Evolutionary conservation across 139 green algal species (phyloP), one percentile per base, ranked within the genome.

Genomic region (Dunaliella primolecta): DNA sequence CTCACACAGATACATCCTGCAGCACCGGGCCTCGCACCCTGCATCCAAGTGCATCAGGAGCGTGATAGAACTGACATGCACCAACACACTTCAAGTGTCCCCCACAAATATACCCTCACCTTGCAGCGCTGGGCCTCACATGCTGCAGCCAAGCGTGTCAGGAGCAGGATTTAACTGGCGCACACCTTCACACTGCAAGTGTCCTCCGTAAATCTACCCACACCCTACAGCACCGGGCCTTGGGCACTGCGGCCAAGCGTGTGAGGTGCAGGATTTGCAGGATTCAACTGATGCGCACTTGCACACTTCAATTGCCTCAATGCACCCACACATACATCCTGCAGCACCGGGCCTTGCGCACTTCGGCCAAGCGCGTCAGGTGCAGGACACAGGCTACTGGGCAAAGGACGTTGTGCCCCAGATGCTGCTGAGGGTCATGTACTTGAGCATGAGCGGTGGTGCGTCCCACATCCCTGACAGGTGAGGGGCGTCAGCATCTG

Each of bases 1-100:
- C n/a, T n/a, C n/a, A n/a, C 75, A 80, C n/a, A 38, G 29, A 80
- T 36, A 38, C n/a, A 32, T 80, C 7, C 29, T 77, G 75, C 75
- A 80, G 75, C 75, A 11, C 75, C 75, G 1, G 32, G 75, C n/a
- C 2, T 80, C 29, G 30, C 2, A 32, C 27, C 32, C n/a, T 27
- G 36, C 29, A 27, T 11, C 75, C 32, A 80, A 30, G 75, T 11
- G 1, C 75, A 33, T 1, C 2, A 36, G n/a, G n/a, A 33, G 75
- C 29, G 30, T 2, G 29, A 1, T 11, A 30, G 24, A 33, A 27
- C 2, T 23, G 36, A 38, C 75, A 37, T 29, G 75, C 29, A 29
- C 2, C 75, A 80, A 38, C 29, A 80, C n/a, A n/a, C n/a, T n/a
- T n/a, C n/a, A n/a, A n/a, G n/a, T n/a, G n/a, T n/a, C n/a, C n/a